A percentile compares a stretch with the other conserved stretches of the same genome.
phyloP scores from a whole-genome alignment of 73 alveolate genomes.

The Effrenium voratum region DNA sequence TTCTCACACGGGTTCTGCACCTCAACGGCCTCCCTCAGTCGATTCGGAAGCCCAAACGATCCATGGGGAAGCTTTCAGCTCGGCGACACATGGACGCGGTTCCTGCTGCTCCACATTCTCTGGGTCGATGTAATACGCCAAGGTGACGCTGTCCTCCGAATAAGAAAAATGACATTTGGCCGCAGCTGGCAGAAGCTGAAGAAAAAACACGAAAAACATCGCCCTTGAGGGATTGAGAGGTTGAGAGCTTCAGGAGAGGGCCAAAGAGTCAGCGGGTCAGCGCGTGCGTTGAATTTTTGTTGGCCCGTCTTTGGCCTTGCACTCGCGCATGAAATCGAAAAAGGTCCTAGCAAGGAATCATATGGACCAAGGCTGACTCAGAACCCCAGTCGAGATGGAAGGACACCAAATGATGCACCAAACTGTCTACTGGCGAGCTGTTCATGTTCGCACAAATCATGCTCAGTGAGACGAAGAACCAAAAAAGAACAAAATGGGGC shows the following conservation, averaged over 20 bases:
- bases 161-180: background rate
- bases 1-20: background rate
- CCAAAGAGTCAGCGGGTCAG: background rate
- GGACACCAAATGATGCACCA: no score
- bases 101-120: slow-evolving; percentile 71
- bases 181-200: background rate
- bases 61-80: background rate
- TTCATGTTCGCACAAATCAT: no score
- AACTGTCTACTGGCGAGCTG: no score
- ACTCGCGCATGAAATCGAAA: background rate
- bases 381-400: no score
- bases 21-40: background rate
- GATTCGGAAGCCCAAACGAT: background rate
- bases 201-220: background rate
- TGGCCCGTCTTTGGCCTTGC: background rate
- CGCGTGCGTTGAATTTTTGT: background rate
- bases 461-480: no score
- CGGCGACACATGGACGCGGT: background rate
- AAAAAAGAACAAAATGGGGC: no score
- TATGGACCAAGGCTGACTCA: no score
- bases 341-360: background rate
- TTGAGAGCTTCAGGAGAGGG: background rate
- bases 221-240: background rate
- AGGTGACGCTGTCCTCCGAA: slow-evolving; percentile 33
- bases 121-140: slow-evolving; percentile 61